Evolutionary conservation across 768 basidiomycete species (phyloP).

Genomic region (Coprinopsis sp.): DNA sequence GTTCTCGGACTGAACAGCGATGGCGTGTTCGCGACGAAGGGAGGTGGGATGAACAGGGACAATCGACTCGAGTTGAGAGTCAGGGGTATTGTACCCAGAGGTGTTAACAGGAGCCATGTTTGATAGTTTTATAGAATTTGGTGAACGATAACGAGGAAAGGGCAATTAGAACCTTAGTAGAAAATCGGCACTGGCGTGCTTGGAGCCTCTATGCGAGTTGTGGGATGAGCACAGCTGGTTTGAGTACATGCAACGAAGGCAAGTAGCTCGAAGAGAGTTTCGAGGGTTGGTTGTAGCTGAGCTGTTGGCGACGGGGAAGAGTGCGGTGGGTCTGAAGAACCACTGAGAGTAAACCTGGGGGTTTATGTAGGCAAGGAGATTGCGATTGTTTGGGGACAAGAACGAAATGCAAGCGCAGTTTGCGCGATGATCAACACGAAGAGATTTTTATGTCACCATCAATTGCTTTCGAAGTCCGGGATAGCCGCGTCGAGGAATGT

Average conservation of each 20-base stretch:
- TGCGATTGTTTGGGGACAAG: conserved; percentile 7
- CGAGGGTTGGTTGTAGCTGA: conserved; percentile 12
- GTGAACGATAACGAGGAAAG: conserved; percentile 25
- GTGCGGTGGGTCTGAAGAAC: conserved; percentile 4
- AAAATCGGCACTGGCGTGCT: conserved; percentile 74
- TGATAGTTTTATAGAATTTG: conserved; percentile 18
- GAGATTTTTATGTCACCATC: conserved; percentile 13
- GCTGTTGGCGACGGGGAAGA: conserved; percentile 5
- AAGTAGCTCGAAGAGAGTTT: conserved; percentile 28
- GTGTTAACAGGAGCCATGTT: conserved; percentile 50
- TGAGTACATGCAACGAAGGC: conserved; percentile 83
- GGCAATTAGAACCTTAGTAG: conserved; percentile 43
- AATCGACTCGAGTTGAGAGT: conserved; percentile 63
- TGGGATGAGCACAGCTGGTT: conserved; percentile 89
- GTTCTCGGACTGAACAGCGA: conserved; percentile 79
- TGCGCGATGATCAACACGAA: background rate
- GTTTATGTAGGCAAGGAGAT: conserved; percentile 14
- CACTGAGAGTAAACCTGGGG: conserved; percentile 4
- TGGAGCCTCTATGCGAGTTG: conserved; percentile 83
- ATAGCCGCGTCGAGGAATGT: background rate
- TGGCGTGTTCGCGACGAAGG: conserved; percentile 66
- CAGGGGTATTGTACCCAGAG: conserved; percentile 71
- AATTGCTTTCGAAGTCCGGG: conserved; percentile 6
- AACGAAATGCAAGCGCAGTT: conserved; percentile 10
- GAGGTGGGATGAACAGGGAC: conserved; percentile 82